Evolutionary conservation across 2,329 filamentous ascomycete genomes (phyloP), one percentile per base, ranked within the genome.

Genomic region (Neofusicoccum ribis): DNA sequence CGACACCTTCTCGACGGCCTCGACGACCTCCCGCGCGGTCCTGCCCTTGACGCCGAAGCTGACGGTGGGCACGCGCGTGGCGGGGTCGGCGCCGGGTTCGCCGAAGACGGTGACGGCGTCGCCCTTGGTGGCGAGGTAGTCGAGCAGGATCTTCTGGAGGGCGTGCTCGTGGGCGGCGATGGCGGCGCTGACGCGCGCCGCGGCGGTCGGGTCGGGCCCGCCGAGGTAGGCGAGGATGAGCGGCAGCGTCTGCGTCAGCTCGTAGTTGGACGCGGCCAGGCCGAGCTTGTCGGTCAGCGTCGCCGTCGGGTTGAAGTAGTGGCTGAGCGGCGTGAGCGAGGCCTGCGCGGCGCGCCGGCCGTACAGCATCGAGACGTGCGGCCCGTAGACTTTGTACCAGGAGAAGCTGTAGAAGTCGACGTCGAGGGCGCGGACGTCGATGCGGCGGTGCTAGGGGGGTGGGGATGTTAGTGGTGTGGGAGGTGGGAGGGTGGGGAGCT

Each of bases 331-430:
- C 4, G 77, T 77, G 63, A 92, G 79, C 54, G 83, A 75, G 15
- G 83, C 71, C 66, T 89, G 86, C 0, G 86, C 87, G 0, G 76
- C 71, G 4, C 80, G 79, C 27, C 86, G 86, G 5, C 85, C 89
- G 72, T 92, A 94, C 1, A 94, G 79, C 68, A 89, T 85, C 0
- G 90, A 84, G 1, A 93, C 82, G 69, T 93, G 91, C 0, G 91
- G 91, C 0, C 91, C 91, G 72, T 90, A 93, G 1, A 81, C 80
- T 74, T 94, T 94, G 78, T 93, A 93, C 91, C 90, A 93, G 0
- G 84, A 88, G 72, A 93, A 92, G n/a, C 83, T 72, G 74, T 93
- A 94, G 69, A 93, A 88, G 72, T 94, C 91, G 0, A 90, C 88
- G 0, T 84, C 90, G 0, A 92, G 80, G 0, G 79, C 86, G 68